Conservation (phyloP, 352 stramenopile genomes). For the Globisporangium spiculum region DNA sequence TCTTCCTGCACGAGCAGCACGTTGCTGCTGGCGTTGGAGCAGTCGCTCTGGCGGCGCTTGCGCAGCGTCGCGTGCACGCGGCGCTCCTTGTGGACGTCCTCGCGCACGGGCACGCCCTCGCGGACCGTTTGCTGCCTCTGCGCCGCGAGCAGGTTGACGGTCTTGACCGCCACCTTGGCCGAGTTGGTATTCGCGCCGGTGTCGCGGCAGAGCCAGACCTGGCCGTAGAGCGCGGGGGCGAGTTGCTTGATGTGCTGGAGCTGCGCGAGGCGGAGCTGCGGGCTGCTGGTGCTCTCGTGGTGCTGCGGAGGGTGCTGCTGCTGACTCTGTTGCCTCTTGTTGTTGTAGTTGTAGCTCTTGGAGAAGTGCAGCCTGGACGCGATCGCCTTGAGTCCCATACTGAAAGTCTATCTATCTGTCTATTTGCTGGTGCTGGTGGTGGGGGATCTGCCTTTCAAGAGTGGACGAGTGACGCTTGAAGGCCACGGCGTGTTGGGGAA, state of each 20-base stretch:
- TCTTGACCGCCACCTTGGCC: constrained; percentile 10
- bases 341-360: constrained; percentile 1
- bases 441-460: background rate
- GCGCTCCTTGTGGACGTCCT: constrained; percentile 48
- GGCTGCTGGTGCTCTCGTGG: constrained; percentile 13
- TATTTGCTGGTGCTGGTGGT: background rate
- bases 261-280: constrained; percentile 14
- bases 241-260: constrained; percentile 40
- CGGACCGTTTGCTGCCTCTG: constrained; percentile 47
- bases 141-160: constrained; percentile 41
- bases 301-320: constrained; percentile 1
- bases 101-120: constrained; percentile 36
- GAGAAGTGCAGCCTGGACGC: constrained; percentile 3
- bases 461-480: background rate
- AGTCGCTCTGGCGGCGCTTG: constrained; percentile 14
- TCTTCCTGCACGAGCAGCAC: constrained; percentile 49
- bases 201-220: constrained; percentile 54
- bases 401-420: background rate
- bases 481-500: constrained; percentile 1
- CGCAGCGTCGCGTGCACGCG: constrained; percentile 42
- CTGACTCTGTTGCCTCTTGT: background rate
- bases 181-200: constrained; percentile 5
- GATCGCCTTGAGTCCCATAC: constrained; percentile 13
- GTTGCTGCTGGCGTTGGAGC: constrained; percentile 24
- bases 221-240: constrained; percentile 52